Conservation (phyloP, 768 basidiomycete species). For the Leccinellum albellum region DNA sequence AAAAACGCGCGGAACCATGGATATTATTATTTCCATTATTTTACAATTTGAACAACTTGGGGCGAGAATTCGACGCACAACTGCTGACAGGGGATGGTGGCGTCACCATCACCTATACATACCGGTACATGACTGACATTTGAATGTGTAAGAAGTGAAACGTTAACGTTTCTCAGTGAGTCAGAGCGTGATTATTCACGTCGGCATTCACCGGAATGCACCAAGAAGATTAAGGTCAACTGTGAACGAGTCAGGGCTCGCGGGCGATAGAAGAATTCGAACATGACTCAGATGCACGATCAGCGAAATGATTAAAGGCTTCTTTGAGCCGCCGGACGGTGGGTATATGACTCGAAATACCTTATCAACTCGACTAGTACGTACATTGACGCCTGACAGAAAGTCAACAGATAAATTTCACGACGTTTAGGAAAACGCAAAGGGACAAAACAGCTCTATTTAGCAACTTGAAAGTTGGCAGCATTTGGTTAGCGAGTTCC, state of each 20-base stretch:
- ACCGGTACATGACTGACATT: neutral
- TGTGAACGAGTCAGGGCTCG: constrained; percentile 7
- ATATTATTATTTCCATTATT: neutral
- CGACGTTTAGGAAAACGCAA: neutral
- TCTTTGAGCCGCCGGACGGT: constrained; percentile 9
- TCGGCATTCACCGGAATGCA: constrained; percentile 4
- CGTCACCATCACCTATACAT: neutral
- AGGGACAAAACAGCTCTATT: neutral
- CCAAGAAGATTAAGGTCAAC: constrained; percentile 11
- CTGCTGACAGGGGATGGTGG: neutral
- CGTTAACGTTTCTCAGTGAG: neutral
- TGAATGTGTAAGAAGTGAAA: neutral
- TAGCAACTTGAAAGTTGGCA: constrained; percentile 6
- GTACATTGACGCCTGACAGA: neutral
- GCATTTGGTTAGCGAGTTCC: neutral
- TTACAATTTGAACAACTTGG: neutral
- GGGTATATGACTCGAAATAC: constrained; percentile 16
- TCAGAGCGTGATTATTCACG: neutral
- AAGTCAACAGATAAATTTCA: neutral
- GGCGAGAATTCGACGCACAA: neutral
- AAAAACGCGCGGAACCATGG: neutral
- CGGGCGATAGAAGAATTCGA: neutral
- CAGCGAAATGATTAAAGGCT: constrained; percentile 9
- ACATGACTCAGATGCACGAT: too few species aligned
- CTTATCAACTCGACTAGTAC: constrained; percentile 12